Evolutionary conservation across 2,329 filamentous ascomycete species (phyloP), one percentile per base, ranked within the genome.

Genomic region (Talaromyces rugulosus): DNA sequence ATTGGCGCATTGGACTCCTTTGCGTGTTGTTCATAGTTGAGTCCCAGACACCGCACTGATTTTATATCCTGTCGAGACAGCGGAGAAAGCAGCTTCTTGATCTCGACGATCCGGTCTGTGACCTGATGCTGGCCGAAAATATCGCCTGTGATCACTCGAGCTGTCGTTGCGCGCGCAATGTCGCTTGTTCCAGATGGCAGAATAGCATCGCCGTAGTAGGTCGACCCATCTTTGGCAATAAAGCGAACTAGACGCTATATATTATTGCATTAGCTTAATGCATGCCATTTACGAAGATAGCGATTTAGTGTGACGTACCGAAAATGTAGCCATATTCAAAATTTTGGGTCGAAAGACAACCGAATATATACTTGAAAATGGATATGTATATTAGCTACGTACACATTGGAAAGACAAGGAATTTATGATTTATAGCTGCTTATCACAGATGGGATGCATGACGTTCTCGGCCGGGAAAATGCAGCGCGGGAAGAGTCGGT

Each of bases 191-290:
- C 87, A 0, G 75, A 59, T 3, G 87, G 86, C 23, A 91, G 82
- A 61, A 92, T 85, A 63, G 89, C 89, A 76, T 92, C 88, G 67
- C 89, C 90, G 66, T 91, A 90, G 75, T 90, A 89, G 40, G 84
- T 83, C 61, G 81, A 81, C 72, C 89, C 89, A 69, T 92, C 87
- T 68, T 83, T 85, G 68, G 88, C 86, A 8, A 91, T 82, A 77
- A 92, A 92, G 59, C 89, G 87, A 67, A 92, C 80, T 44, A 92
- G 86, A 69, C 88, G 85, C 86, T 91, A 69, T 56, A 33, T 59
- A 51, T 23, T n/a, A n/a, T 34, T 59, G 23, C 23, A 42, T 64
- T 53, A 56, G 52, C n/a, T 58, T 12, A 8, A 16, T n/a, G 33
- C 27, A 52, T 33, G 28, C 30, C 27, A 34, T 34, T 12, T 23